Conservation (phyloP, 176 grass and related monocot species). For the Otatea glauca region DNA sequence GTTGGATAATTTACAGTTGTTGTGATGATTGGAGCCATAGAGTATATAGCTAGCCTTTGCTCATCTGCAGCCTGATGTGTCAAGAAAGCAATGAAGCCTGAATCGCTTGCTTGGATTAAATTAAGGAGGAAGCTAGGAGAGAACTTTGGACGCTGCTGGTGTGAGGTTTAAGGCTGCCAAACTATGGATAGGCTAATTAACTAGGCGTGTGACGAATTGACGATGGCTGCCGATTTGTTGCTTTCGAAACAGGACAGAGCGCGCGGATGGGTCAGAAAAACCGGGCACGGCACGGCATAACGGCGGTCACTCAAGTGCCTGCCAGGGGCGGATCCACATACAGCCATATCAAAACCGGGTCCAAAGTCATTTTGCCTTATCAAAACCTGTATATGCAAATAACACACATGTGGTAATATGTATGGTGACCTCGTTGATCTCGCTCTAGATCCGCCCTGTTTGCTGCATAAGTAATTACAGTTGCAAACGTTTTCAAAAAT, state of each 20-base stretch:
- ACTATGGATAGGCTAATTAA: constrained; percentile 26
- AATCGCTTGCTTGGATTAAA: constrained; percentile 35
- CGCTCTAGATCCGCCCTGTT: too few relatives aligned
- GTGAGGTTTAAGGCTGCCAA: constrained; percentile 25
- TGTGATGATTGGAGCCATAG: constrained; percentile 37
- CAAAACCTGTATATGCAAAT: too few relatives aligned
- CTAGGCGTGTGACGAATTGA: constrained; percentile 13
- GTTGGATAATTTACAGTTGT: constrained; percentile 32
- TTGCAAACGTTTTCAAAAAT: not conserved
- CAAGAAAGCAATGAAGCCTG: constrained; percentile 26
- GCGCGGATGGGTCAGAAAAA: not conserved
- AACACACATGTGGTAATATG: too few relatives aligned
- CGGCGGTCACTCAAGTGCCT: too few relatives aligned
- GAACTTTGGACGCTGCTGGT: constrained; percentile 10
- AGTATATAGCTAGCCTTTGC: not conserved
- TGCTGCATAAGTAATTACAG: not conserved
- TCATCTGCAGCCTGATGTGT: constrained; percentile 32
- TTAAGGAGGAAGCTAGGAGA: constrained; percentile 21
- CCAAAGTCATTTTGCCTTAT: too few relatives aligned
- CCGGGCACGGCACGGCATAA: not conserved
- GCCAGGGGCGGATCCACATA: too few relatives aligned
- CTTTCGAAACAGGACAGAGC: constrained; percentile 17
- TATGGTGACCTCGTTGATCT: too few relatives aligned
- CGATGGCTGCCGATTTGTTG: constrained; percentile 32
- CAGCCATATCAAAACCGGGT: too few relatives aligned